Conservation (phyloP, 2,329 filamentous ascomycete species). For the Zalaria obscura region DNA sequence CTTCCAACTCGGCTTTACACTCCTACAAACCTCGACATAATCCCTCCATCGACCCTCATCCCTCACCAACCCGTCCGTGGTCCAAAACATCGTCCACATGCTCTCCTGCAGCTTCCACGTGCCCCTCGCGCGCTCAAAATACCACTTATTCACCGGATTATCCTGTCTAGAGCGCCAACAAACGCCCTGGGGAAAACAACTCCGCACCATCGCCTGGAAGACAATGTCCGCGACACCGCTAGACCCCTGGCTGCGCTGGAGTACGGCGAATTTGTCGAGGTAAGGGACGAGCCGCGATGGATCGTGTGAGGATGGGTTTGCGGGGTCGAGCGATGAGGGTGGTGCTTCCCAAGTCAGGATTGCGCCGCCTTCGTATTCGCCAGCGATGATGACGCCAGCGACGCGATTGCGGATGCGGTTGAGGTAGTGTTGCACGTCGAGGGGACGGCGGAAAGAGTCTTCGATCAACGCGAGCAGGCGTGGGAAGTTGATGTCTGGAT, state of each 20-base stretch:
- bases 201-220: conserved; percentile 86
- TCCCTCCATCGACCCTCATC: conserved; percentile 28
- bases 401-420: conserved; percentile 65
- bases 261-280: conserved; percentile 91
- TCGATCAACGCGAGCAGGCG: conserved; percentile 79
- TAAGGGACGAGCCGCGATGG: conserved; percentile 67
- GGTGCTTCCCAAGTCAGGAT: conserved; percentile 90
- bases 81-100: conserved; percentile 99
- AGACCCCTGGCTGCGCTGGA: conserved; percentile 75
- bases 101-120: conserved; percentile 68
- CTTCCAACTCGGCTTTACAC: conserved; percentile 34
- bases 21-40: conserved; percentile 33
- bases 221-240: conserved; percentile 82
- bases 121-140: conserved; percentile 80
- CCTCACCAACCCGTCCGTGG: conserved; percentile 50
- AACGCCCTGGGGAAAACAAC: conserved; percentile 76
- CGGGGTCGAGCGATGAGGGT: conserved; percentile 13
- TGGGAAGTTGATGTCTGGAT: conserved; percentile 68
- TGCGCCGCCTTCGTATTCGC: conserved; percentile 90
- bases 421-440: conserved; percentile 75
- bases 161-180: conserved; percentile 83
- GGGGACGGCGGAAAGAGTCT: conserved; percentile 75
- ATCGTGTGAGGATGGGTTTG: conserved; percentile 17
- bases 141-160: conserved; percentile 98
- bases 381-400: conserved; percentile 85